Percentiles rank a stretch among this genome's conserved stretches.
phyloP scores from a whole-genome alignment of 345 rosid species.

The Physaria fendleri region DNA sequence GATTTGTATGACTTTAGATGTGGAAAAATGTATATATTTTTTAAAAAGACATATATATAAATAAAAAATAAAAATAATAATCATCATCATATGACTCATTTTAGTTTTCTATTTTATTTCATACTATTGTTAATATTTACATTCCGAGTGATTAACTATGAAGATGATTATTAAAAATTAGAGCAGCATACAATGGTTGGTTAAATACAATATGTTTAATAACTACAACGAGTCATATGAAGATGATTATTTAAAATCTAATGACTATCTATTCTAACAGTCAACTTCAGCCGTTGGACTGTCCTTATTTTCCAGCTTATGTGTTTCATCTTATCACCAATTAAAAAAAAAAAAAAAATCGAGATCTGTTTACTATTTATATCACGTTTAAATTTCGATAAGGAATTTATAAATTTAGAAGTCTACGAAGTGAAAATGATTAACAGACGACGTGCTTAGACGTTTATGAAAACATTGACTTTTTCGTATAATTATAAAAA shows the following conservation, averaged over 20 bases:
- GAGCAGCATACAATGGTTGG: no score
- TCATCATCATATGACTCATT: no score
- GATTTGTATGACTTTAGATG: no score
- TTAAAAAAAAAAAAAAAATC: neutral
- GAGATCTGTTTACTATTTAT: conserved; percentile 8
- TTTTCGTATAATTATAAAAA: neutral
- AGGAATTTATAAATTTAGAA: neutral
- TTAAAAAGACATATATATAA: no score
- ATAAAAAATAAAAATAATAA: no score
- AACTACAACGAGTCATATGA: neutral
- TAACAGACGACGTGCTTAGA: conserved; percentile 16
- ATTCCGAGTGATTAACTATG: no score
- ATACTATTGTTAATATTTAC: no score
- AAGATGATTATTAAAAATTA: no score
- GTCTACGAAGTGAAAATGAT: conserved; percentile 1
- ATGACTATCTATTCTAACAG: conserved; percentile 7
- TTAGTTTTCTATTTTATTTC: no score
- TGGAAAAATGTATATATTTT: no score
- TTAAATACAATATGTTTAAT: neutral
- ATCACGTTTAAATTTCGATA: neutral
- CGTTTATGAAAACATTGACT: conserved; percentile 6
- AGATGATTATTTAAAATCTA: conserved; percentile 2
- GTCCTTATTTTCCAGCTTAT: conserved; percentile 21
- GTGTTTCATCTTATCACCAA: neutral
- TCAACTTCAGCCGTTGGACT: conserved; percentile 16